Conservation (phyloP, 2,329 filamentous ascomycete species). For the Colletotrichum sp. region DNA sequence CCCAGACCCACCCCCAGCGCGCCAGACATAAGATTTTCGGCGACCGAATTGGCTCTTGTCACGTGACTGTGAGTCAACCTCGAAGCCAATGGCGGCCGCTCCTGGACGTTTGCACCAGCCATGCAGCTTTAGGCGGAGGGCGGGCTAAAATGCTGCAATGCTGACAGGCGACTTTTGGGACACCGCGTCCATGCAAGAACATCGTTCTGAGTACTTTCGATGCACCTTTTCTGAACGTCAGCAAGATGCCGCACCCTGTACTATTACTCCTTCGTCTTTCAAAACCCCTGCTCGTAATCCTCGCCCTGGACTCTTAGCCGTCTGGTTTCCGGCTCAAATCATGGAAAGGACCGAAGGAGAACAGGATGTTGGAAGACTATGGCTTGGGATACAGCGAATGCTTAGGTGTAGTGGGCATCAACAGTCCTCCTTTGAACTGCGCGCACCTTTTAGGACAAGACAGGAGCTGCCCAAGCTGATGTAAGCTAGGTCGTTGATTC, state of each 20-base stretch:
- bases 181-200: not conserved
- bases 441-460: not conserved
- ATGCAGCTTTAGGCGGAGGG: not conserved
- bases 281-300: not conserved
- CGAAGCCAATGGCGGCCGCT: slow-evolving; percentile 20
- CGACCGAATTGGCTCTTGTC: slow-evolving; percentile 29
- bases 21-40: slow-evolving; percentile 36
- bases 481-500: not conserved
- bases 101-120: not conserved
- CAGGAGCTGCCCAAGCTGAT: not conserved
- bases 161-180: not conserved
- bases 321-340: not conserved
- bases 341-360: not conserved
- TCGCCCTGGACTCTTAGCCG: not conserved
- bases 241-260: not conserved
- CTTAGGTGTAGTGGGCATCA: no score
- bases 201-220: not conserved
- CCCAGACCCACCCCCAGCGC: slow-evolving; percentile 27
- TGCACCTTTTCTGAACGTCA: not conserved
- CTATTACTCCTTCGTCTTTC: not conserved
- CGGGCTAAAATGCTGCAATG: not conserved
- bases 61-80: slow-evolving; percentile 23
- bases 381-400: no score
- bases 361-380: not conserved
- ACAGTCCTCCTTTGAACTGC: no score